A percentile compares a stretch with the other conserved stretches of the same genome.
These are phyloP conservation scores for Metschnikowia aberdeeniae DNA, from an alignment of 805 yeast genomes.

Conservation along the genomic window DNA sequence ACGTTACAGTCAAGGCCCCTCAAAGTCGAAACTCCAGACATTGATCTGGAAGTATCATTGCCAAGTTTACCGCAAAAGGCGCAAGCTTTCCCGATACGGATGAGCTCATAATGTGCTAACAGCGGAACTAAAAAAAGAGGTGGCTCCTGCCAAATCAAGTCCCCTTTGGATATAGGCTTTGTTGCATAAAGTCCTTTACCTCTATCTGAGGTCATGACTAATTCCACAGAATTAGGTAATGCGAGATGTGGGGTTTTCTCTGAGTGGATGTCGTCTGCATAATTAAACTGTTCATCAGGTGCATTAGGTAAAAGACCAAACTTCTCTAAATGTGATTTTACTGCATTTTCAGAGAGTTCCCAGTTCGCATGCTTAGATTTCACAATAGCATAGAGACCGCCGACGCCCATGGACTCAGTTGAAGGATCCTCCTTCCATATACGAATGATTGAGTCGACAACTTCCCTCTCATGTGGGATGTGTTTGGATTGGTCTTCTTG, in stretches of 20 bases:
- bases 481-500: constrained; percentile 23
- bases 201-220: constrained; percentile 46
- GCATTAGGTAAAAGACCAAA: constrained; percentile 46
- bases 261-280: constrained; percentile 52
- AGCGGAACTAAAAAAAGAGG: constrained; percentile 64
- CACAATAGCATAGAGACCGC: constrained; percentile 49
- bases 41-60: constrained; percentile 22
- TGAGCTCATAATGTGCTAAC: constrained; percentile 56
- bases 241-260: constrained; percentile 42
- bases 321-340: constrained; percentile 49
- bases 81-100: constrained; percentile 64
- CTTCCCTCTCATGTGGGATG: constrained; percentile 55
- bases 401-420: constrained; percentile 53
- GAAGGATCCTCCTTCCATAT: constrained; percentile 67
- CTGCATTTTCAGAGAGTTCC: constrained; percentile 57
- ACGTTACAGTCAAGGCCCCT: constrained; percentile 61
- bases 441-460: constrained; percentile 55
- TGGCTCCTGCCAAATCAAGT: constrained; percentile 56
- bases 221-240: constrained; percentile 41
- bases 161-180: constrained; percentile 44
- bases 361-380: constrained; percentile 54
- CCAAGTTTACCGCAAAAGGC: constrained; percentile 64
- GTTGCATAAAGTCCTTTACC: constrained; percentile 63
- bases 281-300: constrained; percentile 41
- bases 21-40: constrained; percentile 28